Evolutionary conservation across 257 asterid genomes (phyloP), one percentile per base, ranked within the genome.

Genomic region (Jasminum sambac): DNA sequence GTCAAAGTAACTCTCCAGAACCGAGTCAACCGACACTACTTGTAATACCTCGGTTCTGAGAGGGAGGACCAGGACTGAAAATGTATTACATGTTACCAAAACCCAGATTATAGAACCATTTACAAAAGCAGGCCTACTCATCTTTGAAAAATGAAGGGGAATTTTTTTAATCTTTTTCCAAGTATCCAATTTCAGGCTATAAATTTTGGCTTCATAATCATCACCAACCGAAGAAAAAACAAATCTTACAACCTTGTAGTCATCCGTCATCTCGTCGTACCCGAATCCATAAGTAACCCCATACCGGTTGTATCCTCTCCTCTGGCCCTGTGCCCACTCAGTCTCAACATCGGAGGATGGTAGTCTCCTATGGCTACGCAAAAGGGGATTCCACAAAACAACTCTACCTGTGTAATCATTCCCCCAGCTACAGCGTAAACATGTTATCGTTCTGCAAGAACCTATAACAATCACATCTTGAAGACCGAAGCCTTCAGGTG

Each of bases 381-480:
- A 5, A 55, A 34, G 23, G 30, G 58, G 69, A 65, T 65, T 65
- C 69, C 69, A 65, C 37, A 65, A 9, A 39, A 65, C 69, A 41
- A 65, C 4, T 65, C 13, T n/a, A n/a, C n/a, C n/a, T n/a, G n/a
- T n/a, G n/a, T n/a, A n/a, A n/a, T n/a, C n/a, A n/a, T n/a, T n/a
- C n/a, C n/a, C n/a, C n/a, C n/a, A n/a, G n/a, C n/a, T n/a, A n/a
- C n/a, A n/a, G n/a, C n/a, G n/a, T 30, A 30, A 30, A 30, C 36
- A 30, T 30, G 36, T 30, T 1, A 30, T 30, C 36, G 36, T 1
- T 30, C 36, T 30, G 36, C 36, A 30, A 30, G 36, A 30, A 4
- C 36, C 36, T 30, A 30, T 30, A 30, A 30, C 36, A 30, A n/a
- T n/a, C 36, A 30, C 36, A 30, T 1, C n/a, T n/a, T n/a, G n/a